Evolutionary conservation across 108 stramenopile species (phyloP), one percentile per base, ranked within the genome.

Genomic region (Thalassiosira profunda): DNA sequence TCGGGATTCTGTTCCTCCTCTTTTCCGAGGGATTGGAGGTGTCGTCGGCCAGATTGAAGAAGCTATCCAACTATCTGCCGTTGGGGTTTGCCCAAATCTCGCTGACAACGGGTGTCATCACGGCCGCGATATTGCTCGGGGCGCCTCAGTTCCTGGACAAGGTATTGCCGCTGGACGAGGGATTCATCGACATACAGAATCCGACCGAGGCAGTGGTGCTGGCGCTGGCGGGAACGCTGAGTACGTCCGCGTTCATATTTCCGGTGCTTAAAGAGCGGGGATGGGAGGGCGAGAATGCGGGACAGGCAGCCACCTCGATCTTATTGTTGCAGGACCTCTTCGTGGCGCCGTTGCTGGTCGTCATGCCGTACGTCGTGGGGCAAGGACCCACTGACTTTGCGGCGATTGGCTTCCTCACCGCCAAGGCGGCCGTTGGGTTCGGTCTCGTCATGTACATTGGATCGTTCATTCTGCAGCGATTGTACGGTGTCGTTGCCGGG

Each of bases 1-100:
- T 91, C 63, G 90, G 90, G 2, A 88, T 91, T 69, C 60, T 91
- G 36, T 91, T 91, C 66, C 64, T 91, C 33, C 76, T 91, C 2
- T 91, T 91, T 51, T 75, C 71, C 17, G 87, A 91, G 68, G 90
- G 90, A 21, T 60, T 91, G 51, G 81, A 90, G 40, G 79, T 90
- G 9, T 80, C 85, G 24, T 61, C 67, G 9, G 40, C 48, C 10
- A 52, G 89, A 36, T 54, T 90, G 38, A 64, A 63, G 8, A 75
- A 83, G 49, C 42, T 91, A 14, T 72, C 72, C 1, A 63, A 70
- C 29, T 91, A 83, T 53, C 51, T 84, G 20, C 81, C 83, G 2
- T 62, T 90, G 28, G 89, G 82, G 11, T 56, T 76, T 37, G 89
- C 85, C 21, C 90, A 91, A 60, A 76, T 91, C 14, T 72, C 83